These are phyloP conservation scores for Hemileia vastatrix DNA, from an alignment of 1,284 basidiomycete species.

Conservation along the genomic window DNA sequence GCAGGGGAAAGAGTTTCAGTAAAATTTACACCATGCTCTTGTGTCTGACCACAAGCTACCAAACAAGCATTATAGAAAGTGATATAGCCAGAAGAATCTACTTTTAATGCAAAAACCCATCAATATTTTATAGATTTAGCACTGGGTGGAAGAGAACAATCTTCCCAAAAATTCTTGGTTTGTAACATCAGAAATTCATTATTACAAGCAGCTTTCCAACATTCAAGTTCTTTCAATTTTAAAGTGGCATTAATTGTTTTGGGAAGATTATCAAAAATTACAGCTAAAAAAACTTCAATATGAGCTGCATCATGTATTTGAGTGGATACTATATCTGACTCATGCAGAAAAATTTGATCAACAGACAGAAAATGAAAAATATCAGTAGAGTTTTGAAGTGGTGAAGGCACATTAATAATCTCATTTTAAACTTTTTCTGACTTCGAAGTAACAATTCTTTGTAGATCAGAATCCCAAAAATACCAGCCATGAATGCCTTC, in stretches of 20 bases:
- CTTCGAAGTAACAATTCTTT: no score
- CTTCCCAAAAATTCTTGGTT: neutral
- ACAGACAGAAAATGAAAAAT: no score
- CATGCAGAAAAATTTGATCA: no score
- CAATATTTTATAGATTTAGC: neutral
- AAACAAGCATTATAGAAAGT: neutral
- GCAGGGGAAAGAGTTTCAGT: neutral
- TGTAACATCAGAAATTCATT: neutral
- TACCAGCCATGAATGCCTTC: no score
- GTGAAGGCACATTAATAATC: no score
- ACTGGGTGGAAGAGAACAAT: neutral
- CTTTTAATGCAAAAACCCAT: constrained; percentile 9
- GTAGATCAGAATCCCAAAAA: no score
- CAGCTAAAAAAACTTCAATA: neutral
- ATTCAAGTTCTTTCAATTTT: no score
- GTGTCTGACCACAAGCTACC: neutral
- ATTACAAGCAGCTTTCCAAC: neutral
- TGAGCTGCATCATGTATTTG: no score
- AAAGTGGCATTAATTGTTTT: neutral
- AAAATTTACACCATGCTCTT: neutral
- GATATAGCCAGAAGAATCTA: neutral
- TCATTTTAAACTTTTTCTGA: no score
- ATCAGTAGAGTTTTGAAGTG: no score
- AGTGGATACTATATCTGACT: no score
- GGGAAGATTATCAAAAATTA: neutral